A percentile compares a stretch with the other conserved stretches of the same genome.
Evolutionary conservation across 306 rosid genomes (phyloP).

Genomic region (barrel medic (Medicago truncatula)): MtrunA17r5.0-ANR NC_053042.1:50310001-50310500

Average conservation of each 20-base stretch:
- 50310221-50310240: no score
- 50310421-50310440: constrained; percentile 62
- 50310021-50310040: not conserved
- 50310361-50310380: constrained; percentile 76
- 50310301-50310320: constrained; percentile 49
- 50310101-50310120: no score
- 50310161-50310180: no score
- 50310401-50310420: constrained; percentile 58
- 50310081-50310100: no score
- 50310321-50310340: constrained; percentile 54
- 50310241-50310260: not conserved
- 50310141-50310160: no score
- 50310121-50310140: no score
- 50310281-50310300: not conserved
- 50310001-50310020: not conserved
- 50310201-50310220: no score
- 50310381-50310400: constrained; percentile 15
- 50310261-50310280: not conserved
- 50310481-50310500: constrained; percentile 52
- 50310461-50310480: constrained; percentile 51
- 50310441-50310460: constrained; percentile 66
- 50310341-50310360: constrained; percentile 49
- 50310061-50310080: not conserved
- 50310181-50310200: no score
- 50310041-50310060: not conserved